Percentiles rank a stretch among this genome's conserved stretches.
phyloP scores from a whole-genome alignment of 75 land plant genomes.

The Cupressus sempervirens region DNA sequence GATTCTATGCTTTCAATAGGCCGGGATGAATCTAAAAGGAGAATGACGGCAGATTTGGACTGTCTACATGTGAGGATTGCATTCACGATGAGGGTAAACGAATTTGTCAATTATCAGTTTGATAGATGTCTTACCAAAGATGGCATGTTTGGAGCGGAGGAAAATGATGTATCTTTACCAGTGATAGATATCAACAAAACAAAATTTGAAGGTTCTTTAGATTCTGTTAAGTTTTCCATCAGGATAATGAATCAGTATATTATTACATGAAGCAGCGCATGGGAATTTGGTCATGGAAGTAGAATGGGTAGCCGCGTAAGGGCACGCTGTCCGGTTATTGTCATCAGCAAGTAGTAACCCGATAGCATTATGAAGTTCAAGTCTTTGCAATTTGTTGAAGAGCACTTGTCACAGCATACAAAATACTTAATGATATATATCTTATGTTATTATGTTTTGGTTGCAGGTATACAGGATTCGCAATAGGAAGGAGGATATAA shows the following conservation, averaged over 20 bases:
- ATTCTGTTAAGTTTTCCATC: background rate
- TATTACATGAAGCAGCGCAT: background rate
- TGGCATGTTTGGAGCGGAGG: background rate
- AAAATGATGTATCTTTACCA: background rate
- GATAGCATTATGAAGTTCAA: too few species aligned
- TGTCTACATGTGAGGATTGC: background rate
- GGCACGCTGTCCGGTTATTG: background rate
- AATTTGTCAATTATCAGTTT: background rate
- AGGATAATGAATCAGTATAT: background rate
- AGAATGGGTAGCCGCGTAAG: background rate
- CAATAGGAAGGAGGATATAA: too few species aligned
- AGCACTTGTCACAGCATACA: too few species aligned
- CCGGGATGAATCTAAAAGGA: background rate
- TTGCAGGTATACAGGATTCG: too few species aligned
- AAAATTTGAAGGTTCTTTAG: background rate
- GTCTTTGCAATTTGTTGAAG: too few species aligned
- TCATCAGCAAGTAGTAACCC: too few species aligned
- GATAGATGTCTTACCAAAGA: background rate
- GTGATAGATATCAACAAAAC: background rate
- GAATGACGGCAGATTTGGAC: background rate
- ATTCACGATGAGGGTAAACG: background rate
- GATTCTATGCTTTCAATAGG: background rate
- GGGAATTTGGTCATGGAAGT: constrained; percentile 4
- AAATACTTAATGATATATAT: too few species aligned
- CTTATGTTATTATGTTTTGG: too few species aligned